Percentiles rank a stretch among this genome's conserved stretches.
Evolutionary conservation across 2,329 filamentous ascomycete genomes (phyloP).

Genomic region (Fusarium xyrophilum): DNA sequence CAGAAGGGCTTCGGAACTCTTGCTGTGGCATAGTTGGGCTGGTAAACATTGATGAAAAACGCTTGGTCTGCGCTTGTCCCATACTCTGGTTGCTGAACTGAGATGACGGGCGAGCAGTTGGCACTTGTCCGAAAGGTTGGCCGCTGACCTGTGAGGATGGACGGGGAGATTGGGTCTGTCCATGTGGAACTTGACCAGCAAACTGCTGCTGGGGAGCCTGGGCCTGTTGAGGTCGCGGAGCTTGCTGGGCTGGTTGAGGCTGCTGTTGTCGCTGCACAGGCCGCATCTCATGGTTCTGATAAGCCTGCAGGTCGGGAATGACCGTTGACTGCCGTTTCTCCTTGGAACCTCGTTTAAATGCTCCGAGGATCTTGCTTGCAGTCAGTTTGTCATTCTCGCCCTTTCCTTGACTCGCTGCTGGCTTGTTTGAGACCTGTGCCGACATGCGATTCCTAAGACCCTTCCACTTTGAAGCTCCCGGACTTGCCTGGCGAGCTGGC

Average conservation of each 20-base stretch:
- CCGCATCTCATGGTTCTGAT: slow-evolving; percentile 34
- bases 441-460: slow-evolving; percentile 45
- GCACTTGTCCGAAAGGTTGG: slow-evolving; percentile 22
- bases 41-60: slow-evolving; percentile 29
- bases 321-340: slow-evolving; percentile 33
- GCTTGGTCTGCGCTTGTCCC: slow-evolving; percentile 25
- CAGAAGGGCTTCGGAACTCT: slow-evolving; percentile 14
- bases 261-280: slow-evolving; percentile 19
- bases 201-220: slow-evolving; percentile 7
- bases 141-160: slow-evolving; percentile 19
- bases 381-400: slow-evolving; percentile 35
- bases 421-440: slow-evolving; percentile 39
- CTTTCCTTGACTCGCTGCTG: slow-evolving; percentile 27
- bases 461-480: slow-evolving; percentile 45
- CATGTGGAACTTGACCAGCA: slow-evolving; percentile 6
- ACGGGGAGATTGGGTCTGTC: slow-evolving; percentile 14
- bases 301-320: slow-evolving; percentile 18
- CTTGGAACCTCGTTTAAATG: slow-evolving; percentile 46
- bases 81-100: slow-evolving; percentile 22
- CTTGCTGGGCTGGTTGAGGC: background rate
- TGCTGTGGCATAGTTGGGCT: slow-evolving; percentile 29
- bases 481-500: slow-evolving; percentile 27
- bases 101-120: slow-evolving; percentile 20
- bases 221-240: slow-evolving; percentile 7
- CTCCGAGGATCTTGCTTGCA: slow-evolving; percentile 42